A percentile compares a stretch with the other conserved stretches of the same genome.
Conservation (phyloP, 2,329 filamentous ascomycete species). For the Neurospora sp. region DNA sequence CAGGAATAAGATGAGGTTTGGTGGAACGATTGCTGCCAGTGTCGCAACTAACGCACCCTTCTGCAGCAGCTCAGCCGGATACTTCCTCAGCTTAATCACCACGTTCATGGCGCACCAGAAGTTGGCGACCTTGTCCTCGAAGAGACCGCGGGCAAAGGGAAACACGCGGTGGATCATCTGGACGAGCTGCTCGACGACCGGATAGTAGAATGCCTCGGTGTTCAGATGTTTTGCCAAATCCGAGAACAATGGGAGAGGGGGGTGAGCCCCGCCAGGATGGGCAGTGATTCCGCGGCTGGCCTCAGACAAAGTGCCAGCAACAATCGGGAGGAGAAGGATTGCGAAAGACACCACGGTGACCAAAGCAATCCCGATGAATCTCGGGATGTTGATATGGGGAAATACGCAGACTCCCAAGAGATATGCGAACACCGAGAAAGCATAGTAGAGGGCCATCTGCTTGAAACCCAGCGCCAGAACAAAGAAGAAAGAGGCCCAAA, state of each 20-base stretch:
- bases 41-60: constrained; percentile 67
- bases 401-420: constrained; percentile 79
- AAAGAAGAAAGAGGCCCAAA: constrained; percentile 91
- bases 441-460: constrained; percentile 98
- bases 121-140: constrained; percentile 98
- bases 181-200: constrained; percentile 64
- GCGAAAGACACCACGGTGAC: constrained; percentile 66
- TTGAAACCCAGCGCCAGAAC: constrained; percentile 93
- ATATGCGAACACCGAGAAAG: constrained; percentile 85
- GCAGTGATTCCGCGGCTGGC: constrained; percentile 52
- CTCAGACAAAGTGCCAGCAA: constrained; percentile 63
- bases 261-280: constrained; percentile 45
- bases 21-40: constrained; percentile 63
- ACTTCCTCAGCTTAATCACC: constrained; percentile 74
- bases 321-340: constrained; percentile 64
- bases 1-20: constrained; percentile 70
- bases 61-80: constrained; percentile 63
- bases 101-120: constrained; percentile 94
- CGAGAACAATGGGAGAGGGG: constrained; percentile 52
- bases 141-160: constrained; percentile 88
- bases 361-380: constrained; percentile 66
- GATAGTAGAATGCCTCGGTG: constrained; percentile 60
- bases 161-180: constrained; percentile 91
- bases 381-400: constrained; percentile 55
- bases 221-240: constrained; percentile 51